Conservation (phyloP, 495 filamentous ascomycete species). For the Ramalina peruviana region DNA sequence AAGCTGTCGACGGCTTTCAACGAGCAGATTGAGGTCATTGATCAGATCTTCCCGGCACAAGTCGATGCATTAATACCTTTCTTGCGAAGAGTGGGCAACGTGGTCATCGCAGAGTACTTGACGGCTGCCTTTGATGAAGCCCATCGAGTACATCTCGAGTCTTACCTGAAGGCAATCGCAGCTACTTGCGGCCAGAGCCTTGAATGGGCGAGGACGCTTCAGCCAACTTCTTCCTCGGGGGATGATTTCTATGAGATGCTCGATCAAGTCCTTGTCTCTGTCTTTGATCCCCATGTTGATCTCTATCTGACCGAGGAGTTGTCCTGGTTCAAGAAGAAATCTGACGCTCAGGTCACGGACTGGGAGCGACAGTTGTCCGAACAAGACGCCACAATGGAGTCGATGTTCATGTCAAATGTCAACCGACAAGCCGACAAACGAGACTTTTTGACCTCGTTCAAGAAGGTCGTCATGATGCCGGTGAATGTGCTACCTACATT, state of each 20-base stretch:
- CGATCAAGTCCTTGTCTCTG: slow-evolving; percentile 44
- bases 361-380: slow-evolving; percentile 91
- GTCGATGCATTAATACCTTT: slow-evolving; percentile 62
- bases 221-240: slow-evolving; percentile 45
- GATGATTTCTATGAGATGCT: slow-evolving; percentile 42
- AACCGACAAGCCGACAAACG: slow-evolving; percentile 90
- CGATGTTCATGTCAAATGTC: slow-evolving; percentile 87
- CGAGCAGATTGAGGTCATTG: slow-evolving; percentile 71
- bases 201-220: slow-evolving; percentile 55
- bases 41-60: slow-evolving; percentile 69
- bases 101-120: slow-evolving; percentile 75
- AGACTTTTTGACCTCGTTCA: slow-evolving; percentile 93
- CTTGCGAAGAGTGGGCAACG: slow-evolving; percentile 67
- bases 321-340: slow-evolving; percentile 62
- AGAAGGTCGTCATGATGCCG: slow-evolving; percentile 98
- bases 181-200: slow-evolving; percentile 75
- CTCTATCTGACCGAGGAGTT: slow-evolving; percentile 88
- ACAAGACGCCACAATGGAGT: slow-evolving; percentile 80
- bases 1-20: slow-evolving; percentile 58
- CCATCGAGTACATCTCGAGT: slow-evolving; percentile 57
- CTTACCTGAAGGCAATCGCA: slow-evolving; percentile 76
- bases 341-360: slow-evolving; percentile 59
- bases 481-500: slow-evolving; percentile 68
- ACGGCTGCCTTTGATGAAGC: slow-evolving; percentile 82
- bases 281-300: slow-evolving; percentile 87